Conservation (phyloP, 106 monocot species). For the Platanthera guangdongensis region DNA sequence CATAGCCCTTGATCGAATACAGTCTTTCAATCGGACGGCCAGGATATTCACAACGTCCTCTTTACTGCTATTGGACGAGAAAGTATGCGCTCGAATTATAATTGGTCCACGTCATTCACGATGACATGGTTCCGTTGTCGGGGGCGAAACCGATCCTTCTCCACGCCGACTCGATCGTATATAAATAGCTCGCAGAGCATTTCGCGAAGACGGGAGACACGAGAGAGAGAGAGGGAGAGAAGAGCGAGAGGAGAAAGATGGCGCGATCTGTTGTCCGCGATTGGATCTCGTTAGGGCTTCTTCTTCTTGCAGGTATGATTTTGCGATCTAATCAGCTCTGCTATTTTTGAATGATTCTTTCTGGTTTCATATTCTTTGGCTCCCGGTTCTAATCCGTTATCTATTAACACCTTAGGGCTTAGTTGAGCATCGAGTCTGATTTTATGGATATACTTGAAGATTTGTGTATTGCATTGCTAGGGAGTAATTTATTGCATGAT, state of each 20-base stretch:
- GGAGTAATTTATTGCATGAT: too few relatives aligned
- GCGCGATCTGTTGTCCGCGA: constrained; percentile 7
- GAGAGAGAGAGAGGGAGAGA: background rate
- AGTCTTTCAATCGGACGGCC: background rate
- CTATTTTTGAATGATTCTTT: background rate
- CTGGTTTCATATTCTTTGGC: background rate
- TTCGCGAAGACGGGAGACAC: background rate
- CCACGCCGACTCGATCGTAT: background rate
- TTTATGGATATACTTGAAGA: too few relatives aligned
- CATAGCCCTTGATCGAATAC: too few relatives aligned
- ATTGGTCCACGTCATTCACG: constrained; percentile 19
- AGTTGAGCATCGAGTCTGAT: too few relatives aligned
- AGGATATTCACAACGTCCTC: background rate
- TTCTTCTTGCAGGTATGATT: constrained; percentile 17
- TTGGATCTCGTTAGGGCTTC: constrained; percentile 11
- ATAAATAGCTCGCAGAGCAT: background rate
- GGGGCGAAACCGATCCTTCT: background rate
- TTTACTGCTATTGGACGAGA: background rate
- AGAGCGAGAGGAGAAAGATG: background rate
- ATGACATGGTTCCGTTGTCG: constrained; percentile 5
- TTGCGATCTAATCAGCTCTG: background rate
- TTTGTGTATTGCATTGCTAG: too few relatives aligned
- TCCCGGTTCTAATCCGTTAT: too few relatives aligned
- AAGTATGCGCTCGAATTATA: background rate
- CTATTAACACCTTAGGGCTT: too few relatives aligned